These are phyloP conservation scores for Aureobasidium zeae DNA, from an alignment of 2,329 filamentous ascomycete species.

Conservation along the genomic window DNA sequence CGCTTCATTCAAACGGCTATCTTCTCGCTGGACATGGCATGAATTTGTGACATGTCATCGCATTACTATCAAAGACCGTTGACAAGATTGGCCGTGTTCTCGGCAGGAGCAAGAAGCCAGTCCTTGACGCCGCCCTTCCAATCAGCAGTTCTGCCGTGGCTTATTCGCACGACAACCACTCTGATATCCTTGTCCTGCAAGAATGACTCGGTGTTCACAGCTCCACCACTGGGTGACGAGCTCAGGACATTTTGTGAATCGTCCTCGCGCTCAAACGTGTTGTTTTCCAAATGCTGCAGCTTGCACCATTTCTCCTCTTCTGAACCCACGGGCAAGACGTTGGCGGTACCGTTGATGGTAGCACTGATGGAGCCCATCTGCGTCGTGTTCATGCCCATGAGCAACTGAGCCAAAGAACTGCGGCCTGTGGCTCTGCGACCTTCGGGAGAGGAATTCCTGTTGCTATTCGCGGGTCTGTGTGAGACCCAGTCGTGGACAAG, in stretches of 20 bases:
- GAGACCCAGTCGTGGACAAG: constrained; percentile 99
- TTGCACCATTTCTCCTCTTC: constrained; percentile 81
- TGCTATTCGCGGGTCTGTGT: constrained; percentile 71
- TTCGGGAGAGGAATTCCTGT: constrained; percentile 36
- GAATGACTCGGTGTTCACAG: constrained; percentile 45
- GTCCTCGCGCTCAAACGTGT: constrained; percentile 46
- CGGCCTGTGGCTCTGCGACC: constrained; percentile 37
- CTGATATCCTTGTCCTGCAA: constrained; percentile 74
- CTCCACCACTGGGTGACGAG: not conserved
- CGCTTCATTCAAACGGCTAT: too few relatives aligned
- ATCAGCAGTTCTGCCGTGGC: constrained; percentile 79
- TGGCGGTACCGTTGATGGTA: constrained; percentile 83
- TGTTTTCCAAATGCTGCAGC: constrained; percentile 78
- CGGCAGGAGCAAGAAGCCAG: constrained; percentile 40
- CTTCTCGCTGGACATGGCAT: too few relatives aligned
- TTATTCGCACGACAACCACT: constrained; percentile 77
- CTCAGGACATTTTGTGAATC: constrained; percentile 12
- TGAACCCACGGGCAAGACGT: constrained; percentile 60
- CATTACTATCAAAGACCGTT: constrained; percentile 9
- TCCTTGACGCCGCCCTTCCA: constrained; percentile 93
- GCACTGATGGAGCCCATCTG: constrained; percentile 82
- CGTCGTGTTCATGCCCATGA: constrained; percentile 85
- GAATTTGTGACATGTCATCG: too few relatives aligned
- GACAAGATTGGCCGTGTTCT: not conserved
- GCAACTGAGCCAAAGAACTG: constrained; percentile 69